Evolutionary conservation across 345 rosid species (phyloP).

Genomic region (Microthlaspi erraticum): DNA sequence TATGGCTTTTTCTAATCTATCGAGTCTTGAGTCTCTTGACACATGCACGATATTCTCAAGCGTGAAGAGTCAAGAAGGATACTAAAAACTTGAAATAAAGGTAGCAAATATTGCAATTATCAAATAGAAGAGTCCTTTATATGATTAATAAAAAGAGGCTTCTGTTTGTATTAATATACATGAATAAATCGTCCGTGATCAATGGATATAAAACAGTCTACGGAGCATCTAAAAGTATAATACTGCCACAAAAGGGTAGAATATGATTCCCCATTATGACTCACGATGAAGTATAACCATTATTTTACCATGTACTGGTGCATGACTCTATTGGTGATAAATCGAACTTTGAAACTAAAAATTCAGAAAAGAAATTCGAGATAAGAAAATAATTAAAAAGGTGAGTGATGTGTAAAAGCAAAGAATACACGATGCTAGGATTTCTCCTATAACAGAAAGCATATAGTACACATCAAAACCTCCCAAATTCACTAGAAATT

Average conservation of each 20-base stretch:
- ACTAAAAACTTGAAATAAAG: slow-evolving; percentile 30
- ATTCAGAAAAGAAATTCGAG: neutral
- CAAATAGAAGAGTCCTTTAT: slow-evolving; percentile 9
- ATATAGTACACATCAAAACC: slow-evolving; percentile 22
- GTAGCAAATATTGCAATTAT: slow-evolving; percentile 11
- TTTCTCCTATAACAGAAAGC: slow-evolving; percentile 30
- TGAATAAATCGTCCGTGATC: slow-evolving; percentile 29
- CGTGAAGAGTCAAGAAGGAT: no score
- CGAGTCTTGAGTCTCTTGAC: no score
- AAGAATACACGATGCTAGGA: slow-evolving; percentile 20
- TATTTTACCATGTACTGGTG: slow-evolving; percentile 25
- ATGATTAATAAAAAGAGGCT: neutral
- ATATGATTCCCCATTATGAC: slow-evolving; percentile 42
- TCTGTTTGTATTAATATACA: slow-evolving; percentile 8
- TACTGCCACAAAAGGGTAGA: slow-evolving; percentile 38
- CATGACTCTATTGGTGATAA: slow-evolving; percentile 28
- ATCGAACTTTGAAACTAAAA: slow-evolving; percentile 1
- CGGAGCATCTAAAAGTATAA: slow-evolving; percentile 39
- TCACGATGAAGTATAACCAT: slow-evolving; percentile 41
- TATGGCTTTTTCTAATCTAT: no score
- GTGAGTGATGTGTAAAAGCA: slow-evolving; percentile 20
- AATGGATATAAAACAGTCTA: slow-evolving; percentile 35
- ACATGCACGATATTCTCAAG: no score
- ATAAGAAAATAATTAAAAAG: neutral
- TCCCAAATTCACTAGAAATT: neutral